Conservation (phyloP, 1,284 basidiomycete species). For the Pyrrhoderma noxium region DNA sequence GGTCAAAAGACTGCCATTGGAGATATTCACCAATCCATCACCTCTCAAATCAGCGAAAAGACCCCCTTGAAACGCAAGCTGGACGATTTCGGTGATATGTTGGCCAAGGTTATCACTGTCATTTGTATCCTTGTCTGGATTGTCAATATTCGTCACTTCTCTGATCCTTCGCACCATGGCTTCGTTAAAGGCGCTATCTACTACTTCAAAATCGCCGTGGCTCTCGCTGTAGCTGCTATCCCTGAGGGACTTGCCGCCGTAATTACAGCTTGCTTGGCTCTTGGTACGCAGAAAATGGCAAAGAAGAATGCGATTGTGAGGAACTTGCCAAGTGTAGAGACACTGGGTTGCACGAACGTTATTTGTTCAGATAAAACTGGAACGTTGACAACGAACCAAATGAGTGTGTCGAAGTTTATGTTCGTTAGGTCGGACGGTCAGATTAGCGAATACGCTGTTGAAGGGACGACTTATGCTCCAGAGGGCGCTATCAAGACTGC, state of each 20-base stretch:
- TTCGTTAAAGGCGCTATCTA: conserved; percentile 89
- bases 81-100: conserved; percentile 92
- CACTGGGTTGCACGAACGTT: conserved; percentile 91
- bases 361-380: conserved; percentile 98
- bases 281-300: conserved; percentile 97
- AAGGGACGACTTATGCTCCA: conserved; percentile 88
- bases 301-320: conserved; percentile 95
- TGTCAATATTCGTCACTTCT: conserved; percentile 90
- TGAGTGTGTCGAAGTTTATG: conserved; percentile 89
- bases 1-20: conserved; percentile 87
- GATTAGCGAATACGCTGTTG: conserved; percentile 70
- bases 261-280: conserved; percentile 91
- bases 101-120: conserved; percentile 93
- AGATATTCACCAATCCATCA: conserved; percentile 91
- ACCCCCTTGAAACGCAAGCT: conserved; percentile 93
- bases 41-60: conserved; percentile 84
- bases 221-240: conserved; percentile 92
- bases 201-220: conserved; percentile 97
- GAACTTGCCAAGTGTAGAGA: conserved; percentile 94
- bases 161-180: conserved; percentile 86
- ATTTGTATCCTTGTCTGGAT: conserved; percentile 96
- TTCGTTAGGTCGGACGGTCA: conserved; percentile 53
- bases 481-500: conserved; percentile 62
- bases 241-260: conserved; percentile 94
- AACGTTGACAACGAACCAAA: conserved; percentile 92